phyloP scores from a whole-genome alignment of 257 asterid genomes.

The Paraleonurus japonicus region DNA sequence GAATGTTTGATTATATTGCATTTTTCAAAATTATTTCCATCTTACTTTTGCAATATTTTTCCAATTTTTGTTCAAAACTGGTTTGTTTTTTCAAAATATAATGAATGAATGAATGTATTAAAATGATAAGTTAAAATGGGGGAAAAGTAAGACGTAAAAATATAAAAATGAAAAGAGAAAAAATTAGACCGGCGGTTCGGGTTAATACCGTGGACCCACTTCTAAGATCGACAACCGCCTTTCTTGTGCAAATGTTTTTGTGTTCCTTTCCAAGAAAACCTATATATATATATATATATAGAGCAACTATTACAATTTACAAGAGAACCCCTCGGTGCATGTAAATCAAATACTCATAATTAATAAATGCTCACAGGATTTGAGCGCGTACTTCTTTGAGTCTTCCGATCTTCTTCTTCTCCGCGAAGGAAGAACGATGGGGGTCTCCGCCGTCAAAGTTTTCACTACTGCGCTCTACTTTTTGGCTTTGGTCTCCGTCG shows the following conservation, averaged over 20 bases:
- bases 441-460: slow-evolving; percentile 17
- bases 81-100: no score
- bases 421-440: slow-evolving; percentile 35
- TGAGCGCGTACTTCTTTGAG: slow-evolving; percentile 18
- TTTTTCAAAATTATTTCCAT: no score
- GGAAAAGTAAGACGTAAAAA: no score
- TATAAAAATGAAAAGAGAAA: no score
- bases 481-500: slow-evolving; percentile 22
- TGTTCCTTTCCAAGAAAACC: neutral
- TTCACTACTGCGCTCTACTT: slow-evolving; percentile 21
- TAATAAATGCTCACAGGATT: neutral
- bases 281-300: neutral
- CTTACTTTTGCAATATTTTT: no score
- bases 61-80: no score
- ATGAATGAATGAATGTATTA: no score
- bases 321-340: neutral
- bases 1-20: no score
- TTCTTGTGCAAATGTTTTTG: neutral
- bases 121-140: no score
- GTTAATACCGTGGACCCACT: neutral
- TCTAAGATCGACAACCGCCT: neutral
- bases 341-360: neutral
- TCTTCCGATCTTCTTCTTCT: slow-evolving; percentile 26
- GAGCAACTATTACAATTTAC: neutral
- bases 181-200: neutral